Evolutionary conservation across 768 basidiomycete genomes (phyloP).

Genomic region (Tulasnella sp.): DNA sequence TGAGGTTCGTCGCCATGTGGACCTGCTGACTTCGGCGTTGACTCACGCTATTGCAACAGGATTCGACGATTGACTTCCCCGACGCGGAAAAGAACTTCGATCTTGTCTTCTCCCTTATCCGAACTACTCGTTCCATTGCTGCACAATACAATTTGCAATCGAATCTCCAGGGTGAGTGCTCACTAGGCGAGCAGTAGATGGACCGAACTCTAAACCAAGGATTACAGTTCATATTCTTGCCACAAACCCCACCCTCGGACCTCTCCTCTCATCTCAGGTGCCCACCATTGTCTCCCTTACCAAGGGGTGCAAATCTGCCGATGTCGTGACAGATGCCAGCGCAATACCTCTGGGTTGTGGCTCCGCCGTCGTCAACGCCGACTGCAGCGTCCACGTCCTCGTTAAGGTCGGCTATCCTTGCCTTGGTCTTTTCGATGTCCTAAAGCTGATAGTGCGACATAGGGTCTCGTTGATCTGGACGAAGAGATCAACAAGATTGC

Average conservation of each 20-base stretch:
- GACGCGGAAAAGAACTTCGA: slow-evolving; percentile 84
- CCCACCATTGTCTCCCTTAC: slow-evolving; percentile 75
- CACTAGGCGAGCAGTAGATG: slow-evolving; percentile 16
- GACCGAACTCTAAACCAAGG: not conserved
- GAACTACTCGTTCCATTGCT: slow-evolving; percentile 76
- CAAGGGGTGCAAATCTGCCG: slow-evolving; percentile 79
- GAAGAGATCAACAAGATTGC: slow-evolving; percentile 84
- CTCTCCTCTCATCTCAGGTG: slow-evolving; percentile 66
- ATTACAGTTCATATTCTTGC: slow-evolving; percentile 60
- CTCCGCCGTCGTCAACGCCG: slow-evolving; percentile 69
- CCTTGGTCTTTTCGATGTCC: not conserved
- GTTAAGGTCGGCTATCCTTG: slow-evolving; percentile 59
- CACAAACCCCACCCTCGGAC: slow-evolving; percentile 54
- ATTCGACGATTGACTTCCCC: slow-evolving; percentile 56
- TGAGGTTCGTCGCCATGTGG: slow-evolving; percentile 50
- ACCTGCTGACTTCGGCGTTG: not conserved
- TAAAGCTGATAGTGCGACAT: slow-evolving; percentile 18
- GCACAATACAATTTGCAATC: slow-evolving; percentile 85
- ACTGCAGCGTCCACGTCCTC: slow-evolving; percentile 73
- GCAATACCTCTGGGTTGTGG: slow-evolving; percentile 90
- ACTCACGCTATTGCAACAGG: slow-evolving; percentile 43
- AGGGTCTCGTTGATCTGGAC: slow-evolving; percentile 89
- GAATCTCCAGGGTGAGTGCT: slow-evolving; percentile 67
- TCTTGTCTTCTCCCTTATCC: slow-evolving; percentile 73
- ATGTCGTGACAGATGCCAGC: slow-evolving; percentile 57